Evolutionary conservation across 2,329 filamentous ascomycete genomes (phyloP).

Genomic region (Lachnellula willkommii): DNA sequence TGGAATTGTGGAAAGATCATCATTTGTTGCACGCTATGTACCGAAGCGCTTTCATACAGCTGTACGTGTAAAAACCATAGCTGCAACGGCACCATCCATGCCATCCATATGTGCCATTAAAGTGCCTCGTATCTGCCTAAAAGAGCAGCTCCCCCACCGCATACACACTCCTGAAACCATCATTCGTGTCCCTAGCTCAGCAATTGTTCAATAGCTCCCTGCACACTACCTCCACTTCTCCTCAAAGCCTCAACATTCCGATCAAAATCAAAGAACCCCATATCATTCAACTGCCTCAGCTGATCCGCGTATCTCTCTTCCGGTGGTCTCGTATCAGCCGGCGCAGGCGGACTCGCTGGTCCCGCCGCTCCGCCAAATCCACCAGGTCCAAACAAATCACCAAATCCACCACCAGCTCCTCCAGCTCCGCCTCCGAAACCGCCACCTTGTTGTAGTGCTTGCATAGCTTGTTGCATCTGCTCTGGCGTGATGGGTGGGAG

Average conservation of each 20-base stretch:
- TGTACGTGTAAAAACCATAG: no score
- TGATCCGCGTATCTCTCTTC: constrained; percentile 92
- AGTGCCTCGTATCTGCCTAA: no score
- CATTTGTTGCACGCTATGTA: no score
- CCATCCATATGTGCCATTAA: no score
- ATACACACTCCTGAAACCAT: no score
- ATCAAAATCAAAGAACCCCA: constrained; percentile 98
- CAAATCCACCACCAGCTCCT: constrained; percentile 31
- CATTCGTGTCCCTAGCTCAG: constrained; percentile 32
- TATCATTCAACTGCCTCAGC: constrained; percentile 89
- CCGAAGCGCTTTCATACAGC: no score
- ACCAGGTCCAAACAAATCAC: background rate
- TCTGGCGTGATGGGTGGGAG: constrained; percentile 50
- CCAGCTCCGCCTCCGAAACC: constrained; percentile 21
- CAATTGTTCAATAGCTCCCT: constrained; percentile 80
- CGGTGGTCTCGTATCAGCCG: constrained; percentile 77
- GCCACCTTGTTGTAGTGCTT: constrained; percentile 29
- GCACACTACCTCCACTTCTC: constrained; percentile 86
- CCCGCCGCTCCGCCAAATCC: constrained; percentile 9
- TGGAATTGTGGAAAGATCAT: no score
- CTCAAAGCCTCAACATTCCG: constrained; percentile 83
- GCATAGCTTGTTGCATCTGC: constrained; percentile 49
- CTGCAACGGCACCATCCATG: no score
- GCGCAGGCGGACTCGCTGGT: constrained; percentile 42
- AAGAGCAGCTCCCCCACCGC: no score